These are phyloP conservation scores for Kentomonas sorsogonicus DNA, from an alignment of 208 protist species.

Conservation along the genomic window DNA sequence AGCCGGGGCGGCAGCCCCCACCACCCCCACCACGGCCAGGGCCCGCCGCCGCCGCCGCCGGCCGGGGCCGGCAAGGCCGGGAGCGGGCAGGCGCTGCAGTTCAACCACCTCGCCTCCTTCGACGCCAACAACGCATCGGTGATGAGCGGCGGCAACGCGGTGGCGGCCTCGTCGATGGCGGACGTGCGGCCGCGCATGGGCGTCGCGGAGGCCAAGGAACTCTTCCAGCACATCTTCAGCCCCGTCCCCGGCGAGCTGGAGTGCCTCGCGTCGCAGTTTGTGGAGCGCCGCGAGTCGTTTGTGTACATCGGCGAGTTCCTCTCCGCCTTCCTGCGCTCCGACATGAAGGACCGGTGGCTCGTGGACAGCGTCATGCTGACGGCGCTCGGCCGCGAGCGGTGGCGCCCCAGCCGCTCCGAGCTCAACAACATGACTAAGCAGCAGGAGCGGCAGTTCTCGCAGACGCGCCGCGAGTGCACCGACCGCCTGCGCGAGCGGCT, in stretches of 20 bases:
- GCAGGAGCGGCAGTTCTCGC: slow-evolving; percentile 19
- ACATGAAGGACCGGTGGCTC: slow-evolving; percentile 36
- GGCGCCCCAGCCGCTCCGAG: slow-evolving; percentile 20
- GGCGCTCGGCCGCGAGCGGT: slow-evolving; percentile 29
- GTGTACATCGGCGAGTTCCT: slow-evolving; percentile 24
- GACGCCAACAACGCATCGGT: background rate
- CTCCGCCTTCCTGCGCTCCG: slow-evolving; percentile 18
- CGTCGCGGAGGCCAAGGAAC: slow-evolving; percentile 19
- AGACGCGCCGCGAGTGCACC: slow-evolving; percentile 23
- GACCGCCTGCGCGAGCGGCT: slow-evolving; percentile 33
- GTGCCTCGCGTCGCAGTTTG: slow-evolving; percentile 27
- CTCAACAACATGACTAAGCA: slow-evolving; percentile 19
- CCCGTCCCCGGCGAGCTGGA: slow-evolving; percentile 33
- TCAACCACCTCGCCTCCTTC: too few relatives aligned
- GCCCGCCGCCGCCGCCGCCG: too few relatives aligned
- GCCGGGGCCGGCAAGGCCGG: too few relatives aligned
- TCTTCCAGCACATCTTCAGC: slow-evolving; percentile 29
- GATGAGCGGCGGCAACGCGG: background rate
- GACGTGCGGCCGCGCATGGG: slow-evolving; percentile 14
- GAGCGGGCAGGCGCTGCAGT: too few relatives aligned
- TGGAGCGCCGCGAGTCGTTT: slow-evolving; percentile 18
- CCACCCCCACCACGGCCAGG: too few relatives aligned
- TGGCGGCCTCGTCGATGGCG: background rate
- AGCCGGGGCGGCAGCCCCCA: background rate
- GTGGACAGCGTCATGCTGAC: slow-evolving; percentile 37